Evolutionary conservation across 139 green algal genomes (phyloP).

Genomic region (Chlorella sp.): DNA sequence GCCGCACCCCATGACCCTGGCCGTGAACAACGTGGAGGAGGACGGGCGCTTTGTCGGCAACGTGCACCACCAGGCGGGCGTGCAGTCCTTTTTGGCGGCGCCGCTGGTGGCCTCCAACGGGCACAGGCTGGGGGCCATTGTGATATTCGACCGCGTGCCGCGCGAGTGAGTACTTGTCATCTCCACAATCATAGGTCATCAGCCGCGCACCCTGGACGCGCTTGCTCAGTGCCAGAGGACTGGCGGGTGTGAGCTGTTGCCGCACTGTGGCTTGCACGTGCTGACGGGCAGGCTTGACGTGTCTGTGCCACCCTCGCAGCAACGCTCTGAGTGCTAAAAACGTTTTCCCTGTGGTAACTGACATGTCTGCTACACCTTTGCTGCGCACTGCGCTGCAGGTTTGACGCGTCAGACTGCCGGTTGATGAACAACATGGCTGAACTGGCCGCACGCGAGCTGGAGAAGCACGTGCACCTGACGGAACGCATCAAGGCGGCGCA

Average conservation of each 20-base stretch:
- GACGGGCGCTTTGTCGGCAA: constrained; percentile 60
- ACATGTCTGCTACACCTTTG: too few species aligned
- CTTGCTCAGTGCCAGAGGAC: too few species aligned
- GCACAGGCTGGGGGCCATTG: constrained; percentile 55
- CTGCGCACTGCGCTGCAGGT: neutral
- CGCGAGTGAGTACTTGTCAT: constrained; percentile 29
- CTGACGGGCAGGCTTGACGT: too few species aligned
- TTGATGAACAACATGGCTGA: constrained; percentile 72
- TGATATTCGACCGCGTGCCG: constrained; percentile 54
- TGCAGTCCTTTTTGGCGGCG: constrained; percentile 62
- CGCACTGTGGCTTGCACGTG: too few species aligned
- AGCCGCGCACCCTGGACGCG: too few species aligned
- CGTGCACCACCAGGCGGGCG: constrained; percentile 31
- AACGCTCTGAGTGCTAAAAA: too few species aligned
- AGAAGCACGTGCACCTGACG: constrained; percentile 22
- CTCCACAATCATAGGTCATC: too few species aligned
- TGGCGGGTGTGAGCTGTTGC: too few species aligned
- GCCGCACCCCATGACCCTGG: constrained; percentile 36
- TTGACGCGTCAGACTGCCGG: constrained; percentile 41
- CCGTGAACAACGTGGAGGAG: constrained; percentile 41
- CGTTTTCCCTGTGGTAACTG: too few species aligned
- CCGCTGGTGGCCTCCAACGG: constrained; percentile 57
- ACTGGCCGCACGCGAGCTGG: constrained; percentile 59
- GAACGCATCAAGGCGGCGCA: neutral
- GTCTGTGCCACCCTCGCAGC: too few species aligned